Evolutionary conservation across 1,139 yeast species (phyloP), one percentile per base, ranked within the genome.

Genomic region (Casaregolazyma lundiana): DNA sequence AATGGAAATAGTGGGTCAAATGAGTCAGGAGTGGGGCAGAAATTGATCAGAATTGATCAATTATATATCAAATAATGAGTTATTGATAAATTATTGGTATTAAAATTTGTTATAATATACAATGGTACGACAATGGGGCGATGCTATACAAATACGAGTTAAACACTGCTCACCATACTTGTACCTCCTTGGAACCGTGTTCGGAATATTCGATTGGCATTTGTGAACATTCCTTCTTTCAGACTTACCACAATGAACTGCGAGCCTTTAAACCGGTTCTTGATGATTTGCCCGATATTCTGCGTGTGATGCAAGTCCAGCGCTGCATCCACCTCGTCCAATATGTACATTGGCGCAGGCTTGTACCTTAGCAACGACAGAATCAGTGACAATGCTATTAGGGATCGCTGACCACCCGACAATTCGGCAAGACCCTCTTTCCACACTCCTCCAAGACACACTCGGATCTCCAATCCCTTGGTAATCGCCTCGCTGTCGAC

Each of bases 301-400:
- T 94, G 97, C 1, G 99, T 94, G 64, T 94, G 99, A 46, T 95
- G 87, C 53, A 90, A 76, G 71, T 94, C 99, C 54, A 94, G 75
- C 1, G 99, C 99, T 1, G 99, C 98, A 68, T 92, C 98, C 34
- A 92, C 97, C 67, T 92, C 98, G 67, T 92, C 98, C 50, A 92
- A 72, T 58, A 92, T 90, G 63, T 92, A 92, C 96, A 92, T 87
- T 8, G 98, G 98, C 0, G 98, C 97, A 1, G 98, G 98, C 64
- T 89, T 88, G 71, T 87, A 90, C 64, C 90, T 96, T 47, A 92
- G 71, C 51, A 92, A 71, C 0, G 97, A 96, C 78, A 90, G 76
- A 55, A 90, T 90, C 58, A 92, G 72, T 2, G 97, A 86, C 44
- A 92, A 70, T 0, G 98, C 98, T 55, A 90, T 87, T 53, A 92